Evolutionary conservation across 441 rosid species (phyloP).

Genomic region (Iberis amara): DNA sequence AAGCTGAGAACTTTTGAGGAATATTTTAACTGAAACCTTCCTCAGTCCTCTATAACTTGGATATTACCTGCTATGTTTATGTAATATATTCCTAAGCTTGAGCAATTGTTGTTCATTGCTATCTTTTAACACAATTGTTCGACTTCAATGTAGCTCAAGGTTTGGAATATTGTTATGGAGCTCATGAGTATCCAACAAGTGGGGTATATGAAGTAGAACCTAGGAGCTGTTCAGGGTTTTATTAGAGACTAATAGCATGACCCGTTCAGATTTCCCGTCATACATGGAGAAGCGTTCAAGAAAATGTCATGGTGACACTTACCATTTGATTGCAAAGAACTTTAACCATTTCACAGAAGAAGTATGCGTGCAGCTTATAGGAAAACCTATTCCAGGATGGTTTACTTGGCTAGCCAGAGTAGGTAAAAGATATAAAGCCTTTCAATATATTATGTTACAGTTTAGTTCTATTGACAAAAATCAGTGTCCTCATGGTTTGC

Average conservation of each 20-base stretch:
- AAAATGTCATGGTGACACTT: constrained; percentile 77
- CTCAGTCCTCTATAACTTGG: not conserved
- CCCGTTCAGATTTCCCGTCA: constrained; percentile 63
- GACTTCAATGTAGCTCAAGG: constrained; percentile 54
- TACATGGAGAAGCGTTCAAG: constrained; percentile 78
- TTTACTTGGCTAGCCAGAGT: constrained; percentile 81
- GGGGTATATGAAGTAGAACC: constrained; percentile 97
- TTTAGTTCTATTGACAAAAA: too few relatives aligned
- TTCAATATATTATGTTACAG: not conserved
- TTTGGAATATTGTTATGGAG: constrained; percentile 88
- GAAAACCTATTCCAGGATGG: constrained; percentile 94
- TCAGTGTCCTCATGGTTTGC: not conserved
- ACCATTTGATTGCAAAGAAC: constrained; percentile 94
- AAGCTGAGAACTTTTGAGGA: not conserved
- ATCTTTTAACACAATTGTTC: constrained; percentile 1
- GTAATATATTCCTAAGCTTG: not conserved
- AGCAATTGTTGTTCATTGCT: not conserved
- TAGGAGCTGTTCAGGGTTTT: constrained; percentile 79
- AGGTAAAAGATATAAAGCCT: constrained; percentile 41
- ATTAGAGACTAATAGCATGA: constrained; percentile 64
- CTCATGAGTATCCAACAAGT: constrained; percentile 77
- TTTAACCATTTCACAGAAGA: constrained; percentile 96
- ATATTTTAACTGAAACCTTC: not conserved
- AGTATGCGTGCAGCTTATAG: constrained; percentile 60
- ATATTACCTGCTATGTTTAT: not conserved